Conservation (phyloP, 192 early-diverging fungal species). For the Thoreauomyces humboldtii region DNA sequence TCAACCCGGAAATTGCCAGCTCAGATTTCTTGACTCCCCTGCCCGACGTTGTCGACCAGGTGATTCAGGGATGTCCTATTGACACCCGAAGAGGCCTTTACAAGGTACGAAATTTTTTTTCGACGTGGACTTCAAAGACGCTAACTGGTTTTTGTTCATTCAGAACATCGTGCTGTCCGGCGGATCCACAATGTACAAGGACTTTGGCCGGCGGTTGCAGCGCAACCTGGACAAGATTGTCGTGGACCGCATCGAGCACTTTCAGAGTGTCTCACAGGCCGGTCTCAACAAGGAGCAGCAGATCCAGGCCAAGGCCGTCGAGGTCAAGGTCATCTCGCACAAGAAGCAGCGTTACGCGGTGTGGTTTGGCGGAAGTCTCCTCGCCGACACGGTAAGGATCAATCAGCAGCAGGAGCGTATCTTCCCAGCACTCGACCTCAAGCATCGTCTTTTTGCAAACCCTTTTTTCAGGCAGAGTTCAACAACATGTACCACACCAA, state of each 20-base stretch:
- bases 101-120: conserved; percentile 55
- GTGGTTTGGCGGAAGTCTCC: conserved; percentile 96
- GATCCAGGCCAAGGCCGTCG: conserved; percentile 77
- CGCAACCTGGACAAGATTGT: conserved; percentile 91
- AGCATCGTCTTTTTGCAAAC: too few relatives aligned
- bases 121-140: background rate
- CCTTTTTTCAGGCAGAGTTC: conserved; percentile 73
- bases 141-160: conserved; percentile 3
- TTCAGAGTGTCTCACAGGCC: conserved; percentile 28
- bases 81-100: conserved; percentile 96
- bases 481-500: conserved; percentile 92
- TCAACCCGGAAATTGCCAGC: conserved; percentile 97
- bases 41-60: conserved; percentile 93
- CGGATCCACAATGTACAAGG: conserved; percentile 99
- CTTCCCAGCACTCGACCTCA: too few relatives aligned
- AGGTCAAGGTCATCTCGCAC: conserved; percentile 97
- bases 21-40: conserved; percentile 95
- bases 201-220: conserved; percentile 91
- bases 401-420: too few relatives aligned
- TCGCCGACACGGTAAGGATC: conserved; percentile 79
- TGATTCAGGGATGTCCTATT: conserved; percentile 95
- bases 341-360: conserved; percentile 99
- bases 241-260: conserved; percentile 53
- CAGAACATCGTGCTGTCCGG: conserved; percentile 98
- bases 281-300: conserved; percentile 29